Conservation (phyloP, 164 flowering plant species). For the Warburgia ugandensis region DNA sequence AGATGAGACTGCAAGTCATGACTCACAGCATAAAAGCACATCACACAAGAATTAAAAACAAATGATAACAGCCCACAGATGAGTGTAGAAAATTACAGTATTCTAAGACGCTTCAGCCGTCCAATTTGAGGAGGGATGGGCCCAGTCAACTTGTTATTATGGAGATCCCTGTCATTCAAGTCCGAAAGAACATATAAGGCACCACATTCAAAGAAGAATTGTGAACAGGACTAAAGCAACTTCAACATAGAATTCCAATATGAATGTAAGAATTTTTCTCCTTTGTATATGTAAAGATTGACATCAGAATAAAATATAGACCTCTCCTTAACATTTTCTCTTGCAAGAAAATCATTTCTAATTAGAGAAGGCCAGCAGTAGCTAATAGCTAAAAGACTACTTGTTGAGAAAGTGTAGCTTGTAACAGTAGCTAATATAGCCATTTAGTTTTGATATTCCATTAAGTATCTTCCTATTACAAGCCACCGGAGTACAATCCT, state of each 20-base stretch:
- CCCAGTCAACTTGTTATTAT: constrained; percentile 94
- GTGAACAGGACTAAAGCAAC: not conserved
- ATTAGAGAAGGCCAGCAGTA: too few species aligned
- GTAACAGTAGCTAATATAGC: too few species aligned
- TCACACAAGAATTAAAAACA: too few species aligned
- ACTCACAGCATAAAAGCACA: too few species aligned
- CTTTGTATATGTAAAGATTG: not conserved
- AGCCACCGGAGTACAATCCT: too few species aligned
- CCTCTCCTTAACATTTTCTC: too few species aligned
- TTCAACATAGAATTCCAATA: not conserved
- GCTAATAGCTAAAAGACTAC: too few species aligned
- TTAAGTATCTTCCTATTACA: too few species aligned
- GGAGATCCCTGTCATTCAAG: constrained; percentile 76
- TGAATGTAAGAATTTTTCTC: not conserved
- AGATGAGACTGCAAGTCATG: too few species aligned
- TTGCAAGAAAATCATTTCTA: too few species aligned
- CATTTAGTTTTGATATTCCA: too few species aligned
- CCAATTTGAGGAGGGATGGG: constrained; percentile 97
- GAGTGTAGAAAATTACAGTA: constrained; percentile 44
- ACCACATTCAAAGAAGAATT: constrained; percentile 5
- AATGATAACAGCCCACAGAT: not conserved
- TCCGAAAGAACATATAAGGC: constrained; percentile 4
- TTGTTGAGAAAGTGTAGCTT: too few species aligned
- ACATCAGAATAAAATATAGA: not conserved
- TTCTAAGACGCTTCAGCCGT: constrained; percentile 74